Percentiles rank a stretch among this genome's conserved stretches.
phyloP scores from a whole-genome alignment of 139 green algal species.

The Mesotaenium endlicherianum region DNA sequence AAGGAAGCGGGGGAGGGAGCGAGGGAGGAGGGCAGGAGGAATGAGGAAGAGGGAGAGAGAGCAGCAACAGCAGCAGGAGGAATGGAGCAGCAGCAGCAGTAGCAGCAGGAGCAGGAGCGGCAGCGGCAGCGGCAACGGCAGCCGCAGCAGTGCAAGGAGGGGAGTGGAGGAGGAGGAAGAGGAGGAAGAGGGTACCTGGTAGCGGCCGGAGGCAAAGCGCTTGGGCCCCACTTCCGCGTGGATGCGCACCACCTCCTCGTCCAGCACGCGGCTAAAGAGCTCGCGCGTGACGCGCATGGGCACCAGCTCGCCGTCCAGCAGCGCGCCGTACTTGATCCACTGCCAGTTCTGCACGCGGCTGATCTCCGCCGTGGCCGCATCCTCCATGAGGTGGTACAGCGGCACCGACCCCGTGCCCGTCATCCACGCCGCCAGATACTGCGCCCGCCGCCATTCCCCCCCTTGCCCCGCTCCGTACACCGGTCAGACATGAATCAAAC shows the following conservation, averaged over 20 bases:
- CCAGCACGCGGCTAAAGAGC: conserved; percentile 61
- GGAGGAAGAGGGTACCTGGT: conserved; percentile 10
- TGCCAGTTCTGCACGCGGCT: conserved; percentile 59
- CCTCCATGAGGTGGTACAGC: conserved; percentile 89
- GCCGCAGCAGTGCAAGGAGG: too few relatives aligned
- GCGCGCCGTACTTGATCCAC: conserved; percentile 68
- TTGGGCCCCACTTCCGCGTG: conserved; percentile 54
- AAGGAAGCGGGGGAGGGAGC: too few relatives aligned
- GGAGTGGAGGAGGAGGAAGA: background rate
- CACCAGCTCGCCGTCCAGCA: conserved; percentile 62
- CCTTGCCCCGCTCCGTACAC: background rate
- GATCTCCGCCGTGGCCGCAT: conserved; percentile 88
- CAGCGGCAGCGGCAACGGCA: too few relatives aligned
- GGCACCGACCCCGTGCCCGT: conserved; percentile 79
- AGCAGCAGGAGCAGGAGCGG: too few relatives aligned
- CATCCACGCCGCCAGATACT: conserved; percentile 86
- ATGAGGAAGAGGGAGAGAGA: too few relatives aligned
- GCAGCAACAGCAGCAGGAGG: too few relatives aligned
- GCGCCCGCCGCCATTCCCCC: conserved; percentile 46
- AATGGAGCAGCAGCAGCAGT: too few relatives aligned
- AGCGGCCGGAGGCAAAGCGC: conserved; percentile 58
- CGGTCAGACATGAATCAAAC: background rate
- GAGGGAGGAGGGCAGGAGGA: too few relatives aligned
- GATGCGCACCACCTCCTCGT: conserved; percentile 67
- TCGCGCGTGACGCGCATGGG: conserved; percentile 57